These are phyloP conservation scores for Alternaria brassicae DNA, from an alignment of 2,329 filamentous ascomycete genomes.

Conservation along the genomic window DNA sequence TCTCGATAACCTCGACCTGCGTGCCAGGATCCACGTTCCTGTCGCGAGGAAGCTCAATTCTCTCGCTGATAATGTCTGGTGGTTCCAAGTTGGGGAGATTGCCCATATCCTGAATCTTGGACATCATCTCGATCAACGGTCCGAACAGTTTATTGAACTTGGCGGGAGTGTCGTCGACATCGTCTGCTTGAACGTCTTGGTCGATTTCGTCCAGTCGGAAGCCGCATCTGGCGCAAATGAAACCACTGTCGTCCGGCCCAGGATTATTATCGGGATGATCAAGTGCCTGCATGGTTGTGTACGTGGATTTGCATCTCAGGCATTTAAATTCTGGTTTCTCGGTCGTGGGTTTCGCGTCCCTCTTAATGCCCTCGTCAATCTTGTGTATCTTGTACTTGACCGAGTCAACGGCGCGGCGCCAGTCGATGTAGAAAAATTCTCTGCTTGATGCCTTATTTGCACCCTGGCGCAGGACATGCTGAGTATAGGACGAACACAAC, in stretches of 20 bases:
- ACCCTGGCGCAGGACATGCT: conserved; percentile 79
- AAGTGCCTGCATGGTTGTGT: conserved; percentile 87
- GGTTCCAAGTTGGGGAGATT: conserved; percentile 77
- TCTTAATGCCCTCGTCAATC: conserved; percentile 87
- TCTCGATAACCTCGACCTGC: conserved; percentile 65
- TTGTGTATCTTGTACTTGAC: conserved; percentile 94
- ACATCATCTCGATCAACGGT: conserved; percentile 72
- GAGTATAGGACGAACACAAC: conserved; percentile 77
- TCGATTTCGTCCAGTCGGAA: conserved; percentile 58
- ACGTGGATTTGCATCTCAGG: conserved; percentile 80
- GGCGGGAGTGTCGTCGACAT: conserved; percentile 51
- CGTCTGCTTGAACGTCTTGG: conserved; percentile 37
- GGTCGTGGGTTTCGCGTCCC: conserved; percentile 74
- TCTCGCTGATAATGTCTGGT: conserved; percentile 69
- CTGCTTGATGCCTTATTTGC: conserved; percentile 82
- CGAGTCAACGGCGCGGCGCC: conserved; percentile 90
- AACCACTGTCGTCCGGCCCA: conserved; percentile 62
- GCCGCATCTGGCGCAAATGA: conserved; percentile 82
- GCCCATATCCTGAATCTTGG: conserved; percentile 73
- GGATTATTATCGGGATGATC: conserved; percentile 69
- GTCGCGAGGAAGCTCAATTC: conserved; percentile 70
- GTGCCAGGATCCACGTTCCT: conserved; percentile 69
- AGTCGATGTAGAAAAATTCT: conserved; percentile 98
- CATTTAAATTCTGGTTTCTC: conserved; percentile 95
- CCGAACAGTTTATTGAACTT: conserved; percentile 78